Evolutionary conservation across 768 basidiomycete species (phyloP), one percentile per base, ranked within the genome.

Genomic region (Termitomyces sp.): DNA sequence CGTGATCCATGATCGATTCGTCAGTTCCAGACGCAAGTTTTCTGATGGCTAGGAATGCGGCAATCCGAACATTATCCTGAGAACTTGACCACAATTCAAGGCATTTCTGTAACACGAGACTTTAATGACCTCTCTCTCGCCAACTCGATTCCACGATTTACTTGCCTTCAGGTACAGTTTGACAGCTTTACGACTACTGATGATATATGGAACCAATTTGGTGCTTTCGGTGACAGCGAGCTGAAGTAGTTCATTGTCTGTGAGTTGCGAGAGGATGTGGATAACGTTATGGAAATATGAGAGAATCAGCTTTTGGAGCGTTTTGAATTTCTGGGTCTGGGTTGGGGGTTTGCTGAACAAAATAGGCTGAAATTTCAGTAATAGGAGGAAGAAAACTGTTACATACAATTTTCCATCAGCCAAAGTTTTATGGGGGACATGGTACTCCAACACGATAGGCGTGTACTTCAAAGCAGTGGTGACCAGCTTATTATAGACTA

Each of bases 401-500:
- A 78, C 91, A 51, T 67, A 96, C 95, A 90, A 88, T 81, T 89
- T 91, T 54, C 95, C 97, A 64, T 86, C 86, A 1, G 86, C 69
- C 27, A 88, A 79, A 1, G 82, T 86, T 75, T 94, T 96, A 76
- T 86, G 93, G 0, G 96, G 95, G 37, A 91, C 78, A 65, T 98
- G 95, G 67, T 95, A 87, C 51, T 83, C 80, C 18, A 99, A 80
- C 8, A 98, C 81, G 42, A 98, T 81, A 2, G 97, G 95, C 0
- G 95, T 95, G 73, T 92, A 99, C 67, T 85, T 86, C 30, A 99
- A 78, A 2, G 94, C 76, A 0, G 95, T 96, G 12, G 83, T 83
- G 46, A 99, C 78, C 22, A 98, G 81, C 75, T 98, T 97, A 76
- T 88, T 89, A 76, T 95, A 98, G n/a, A 98, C 95, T 96, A 57